Evolutionary conservation across 352 stramenopile genomes (phyloP), one percentile per base, ranked within the genome.

Genomic region (Phytophthora rubi): DNA sequence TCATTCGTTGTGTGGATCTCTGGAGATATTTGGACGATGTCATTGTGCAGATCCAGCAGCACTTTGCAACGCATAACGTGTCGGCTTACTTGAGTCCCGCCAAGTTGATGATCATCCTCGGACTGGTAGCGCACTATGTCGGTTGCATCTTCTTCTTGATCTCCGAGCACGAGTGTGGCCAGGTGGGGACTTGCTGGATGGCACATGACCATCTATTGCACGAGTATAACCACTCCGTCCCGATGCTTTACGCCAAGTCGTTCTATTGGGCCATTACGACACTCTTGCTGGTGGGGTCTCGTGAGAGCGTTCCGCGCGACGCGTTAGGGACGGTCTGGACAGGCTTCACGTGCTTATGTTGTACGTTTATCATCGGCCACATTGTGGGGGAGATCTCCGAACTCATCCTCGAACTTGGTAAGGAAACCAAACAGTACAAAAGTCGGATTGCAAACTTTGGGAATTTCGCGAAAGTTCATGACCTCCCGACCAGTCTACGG

Each of bases 221-320:
- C 8, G 60, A 90, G 28, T 82, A 90, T 53, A 77, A 90, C 33
- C 66, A 77, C 18, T 86, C 70, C 6, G 59, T 79, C 0, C 32
- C 37, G 3, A 76, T 86, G 3, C 45, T 89, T n/a, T 94, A 94
- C 47, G 67, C 89, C 2, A 85, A 86, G 16, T 74, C 77, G 3
- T 91, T 89, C 45, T 94, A 94, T 55, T 94, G 86, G 86, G 82
- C 84, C 2, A 70, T 90, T 18, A 91, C 83, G 6, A 92, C 84
- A 28, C 57, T 93, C 4, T 82, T 86, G 1, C 72, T 91, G 0
- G 84, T 92, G 1, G 86, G 85, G 3, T 92, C 85, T 5, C 67
- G 78, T 26, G 86, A 93, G 42, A 88, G 90, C 56, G 81, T 88
- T 10, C 84, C 84, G 28, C 65, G 85, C 3, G 81, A 78, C 8